Evolutionary conservation across 2,329 filamentous ascomycete genomes (phyloP).

Genomic region (Aspergillus alliaceus): DNA sequence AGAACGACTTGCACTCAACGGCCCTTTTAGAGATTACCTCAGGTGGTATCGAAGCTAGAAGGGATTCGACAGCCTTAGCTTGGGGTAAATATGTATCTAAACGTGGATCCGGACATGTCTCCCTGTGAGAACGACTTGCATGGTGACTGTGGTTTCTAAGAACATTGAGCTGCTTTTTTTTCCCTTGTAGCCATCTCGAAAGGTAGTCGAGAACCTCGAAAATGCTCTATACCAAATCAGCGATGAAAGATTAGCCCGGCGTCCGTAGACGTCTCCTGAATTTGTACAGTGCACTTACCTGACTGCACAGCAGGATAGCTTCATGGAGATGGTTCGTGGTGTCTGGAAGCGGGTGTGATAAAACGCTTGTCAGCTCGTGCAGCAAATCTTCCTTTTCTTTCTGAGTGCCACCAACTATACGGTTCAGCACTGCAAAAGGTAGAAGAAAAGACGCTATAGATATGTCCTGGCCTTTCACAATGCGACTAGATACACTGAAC

Average conservation of each 20-base stretch:
- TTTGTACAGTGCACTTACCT: conserved; percentile 56
- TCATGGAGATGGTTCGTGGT: conserved; percentile 64
- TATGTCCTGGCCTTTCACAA: conserved; percentile 82
- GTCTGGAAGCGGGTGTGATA: conserved; percentile 62
- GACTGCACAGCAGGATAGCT: conserved; percentile 79
- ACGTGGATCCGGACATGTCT: conserved; percentile 26
- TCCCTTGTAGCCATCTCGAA: conserved; percentile 83
- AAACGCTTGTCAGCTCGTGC: conserved; percentile 71
- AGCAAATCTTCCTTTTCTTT: conserved; percentile 65
- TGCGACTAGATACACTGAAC: conserved; percentile 77
- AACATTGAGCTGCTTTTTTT: conserved; percentile 54
- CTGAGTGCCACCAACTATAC: conserved; percentile 71
- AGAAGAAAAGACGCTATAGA: conserved; percentile 85
- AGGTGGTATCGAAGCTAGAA: conserved; percentile 69
- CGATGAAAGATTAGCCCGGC: not conserved
- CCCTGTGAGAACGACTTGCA: conserved; percentile 28
- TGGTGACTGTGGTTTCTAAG: conserved; percentile 28
- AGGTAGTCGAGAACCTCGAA: conserved; percentile 91
- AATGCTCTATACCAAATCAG: conserved; percentile 63
- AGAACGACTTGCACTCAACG: conserved; percentile 90
- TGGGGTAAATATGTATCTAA: conserved; percentile 38
- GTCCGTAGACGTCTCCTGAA: not conserved
- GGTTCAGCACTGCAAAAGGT: conserved; percentile 81
- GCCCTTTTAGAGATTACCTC: conserved; percentile 78
- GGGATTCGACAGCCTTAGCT: conserved; percentile 67